phyloP scores from a whole-genome alignment of 108 stramenopile genomes.

The Tribonema minus region DNA sequence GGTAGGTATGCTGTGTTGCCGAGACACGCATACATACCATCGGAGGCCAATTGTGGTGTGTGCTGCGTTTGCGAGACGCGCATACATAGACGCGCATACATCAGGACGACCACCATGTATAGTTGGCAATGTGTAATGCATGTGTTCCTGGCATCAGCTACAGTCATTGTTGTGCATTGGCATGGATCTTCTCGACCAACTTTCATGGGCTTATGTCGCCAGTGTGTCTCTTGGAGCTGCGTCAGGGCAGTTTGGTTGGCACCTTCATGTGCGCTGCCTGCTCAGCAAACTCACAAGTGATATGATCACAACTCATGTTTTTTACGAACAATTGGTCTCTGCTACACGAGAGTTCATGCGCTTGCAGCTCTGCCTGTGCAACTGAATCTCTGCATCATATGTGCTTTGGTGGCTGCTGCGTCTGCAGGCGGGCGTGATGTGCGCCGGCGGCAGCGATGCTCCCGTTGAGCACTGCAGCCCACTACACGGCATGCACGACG shows the following conservation, averaged over 20 bases:
- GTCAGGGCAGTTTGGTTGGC: too few relatives aligned
- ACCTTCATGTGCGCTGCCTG: too few relatives aligned
- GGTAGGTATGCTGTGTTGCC: not conserved
- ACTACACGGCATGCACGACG: constrained; percentile 49
- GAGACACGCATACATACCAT: not conserved
- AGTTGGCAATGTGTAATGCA: not conserved
- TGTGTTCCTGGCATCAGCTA: too few relatives aligned
- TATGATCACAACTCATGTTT: too few relatives aligned
- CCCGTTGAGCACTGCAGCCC: constrained; percentile 47
- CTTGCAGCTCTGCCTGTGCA: not conserved
- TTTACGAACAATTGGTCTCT: not conserved
- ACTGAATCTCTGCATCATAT: constrained; percentile 1
- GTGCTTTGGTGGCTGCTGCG: constrained; percentile 44
- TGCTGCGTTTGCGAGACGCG: too few relatives aligned
- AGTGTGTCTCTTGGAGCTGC: too few relatives aligned
- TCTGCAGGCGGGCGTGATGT: constrained; percentile 39
- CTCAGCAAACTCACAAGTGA: too few relatives aligned
- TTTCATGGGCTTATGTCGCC: too few relatives aligned
- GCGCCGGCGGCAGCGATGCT: constrained; percentile 54
- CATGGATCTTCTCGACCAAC: too few relatives aligned
- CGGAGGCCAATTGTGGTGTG: not conserved
- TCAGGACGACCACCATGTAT: not conserved
- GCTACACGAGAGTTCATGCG: not conserved
- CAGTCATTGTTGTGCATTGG: too few relatives aligned
- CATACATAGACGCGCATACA: not conserved